Conservation (phyloP, 176 grass and related monocot species). For the Oryza rufipogon region DNA sequence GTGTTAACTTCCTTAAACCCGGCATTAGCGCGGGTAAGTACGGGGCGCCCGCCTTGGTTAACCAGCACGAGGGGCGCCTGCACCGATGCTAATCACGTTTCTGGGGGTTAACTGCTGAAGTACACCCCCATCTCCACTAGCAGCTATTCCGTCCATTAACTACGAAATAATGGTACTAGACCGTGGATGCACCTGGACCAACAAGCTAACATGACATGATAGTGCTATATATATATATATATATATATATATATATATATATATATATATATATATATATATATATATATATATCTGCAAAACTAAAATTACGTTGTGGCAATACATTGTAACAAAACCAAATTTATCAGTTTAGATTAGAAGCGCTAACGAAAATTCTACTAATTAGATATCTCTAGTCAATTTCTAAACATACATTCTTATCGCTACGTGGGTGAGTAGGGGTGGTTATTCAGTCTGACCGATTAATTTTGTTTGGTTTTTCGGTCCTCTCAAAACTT, state of each 20-base stretch:
- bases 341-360: background rate
- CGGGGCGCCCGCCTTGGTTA: background rate
- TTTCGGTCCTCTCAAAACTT: too few species aligned
- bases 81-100: constrained; percentile 46
- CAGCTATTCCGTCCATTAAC: background rate
- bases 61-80: constrained; percentile 11
- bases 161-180: background rate
- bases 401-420: too few species aligned
- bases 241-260: too few species aligned
- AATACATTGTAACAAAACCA: background rate
- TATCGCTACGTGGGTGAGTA: too few species aligned
- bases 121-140: background rate
- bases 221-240: too few species aligned
- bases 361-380: too few species aligned
- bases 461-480: too few species aligned
- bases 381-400: too few species aligned
- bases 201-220: background rate
- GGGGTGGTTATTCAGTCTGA: too few species aligned
- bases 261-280: too few species aligned
- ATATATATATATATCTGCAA: background rate
- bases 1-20: constrained; percentile 38
- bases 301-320: background rate
- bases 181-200: too few species aligned
- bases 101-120: constrained; percentile 18
- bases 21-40: background rate